Conservation (phyloP, 2,329 filamentous ascomycete species). For the Aspergillus pseudoterreus region DNA sequence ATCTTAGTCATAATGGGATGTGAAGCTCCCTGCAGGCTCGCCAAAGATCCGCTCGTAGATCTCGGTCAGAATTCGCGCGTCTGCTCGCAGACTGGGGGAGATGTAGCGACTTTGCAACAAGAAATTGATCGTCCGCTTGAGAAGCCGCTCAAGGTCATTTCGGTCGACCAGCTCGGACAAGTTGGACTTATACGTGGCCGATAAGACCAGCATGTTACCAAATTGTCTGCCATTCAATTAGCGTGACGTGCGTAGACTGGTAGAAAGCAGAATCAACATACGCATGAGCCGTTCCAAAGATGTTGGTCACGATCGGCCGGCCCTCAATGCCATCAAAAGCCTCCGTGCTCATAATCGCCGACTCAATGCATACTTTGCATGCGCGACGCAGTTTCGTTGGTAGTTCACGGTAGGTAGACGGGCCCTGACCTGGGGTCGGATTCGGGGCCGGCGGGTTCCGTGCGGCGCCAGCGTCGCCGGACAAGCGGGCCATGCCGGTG, state of each 20-base stretch:
- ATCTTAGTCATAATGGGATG: background rate
- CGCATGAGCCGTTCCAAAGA: constrained; percentile 94
- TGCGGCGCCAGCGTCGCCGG: constrained; percentile 34
- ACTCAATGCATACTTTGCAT: constrained; percentile 62
- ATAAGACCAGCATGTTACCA: constrained; percentile 88
- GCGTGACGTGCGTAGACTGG: background rate
- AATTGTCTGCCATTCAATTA: constrained; percentile 67
- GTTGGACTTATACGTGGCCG: constrained; percentile 70
- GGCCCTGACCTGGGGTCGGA: background rate
- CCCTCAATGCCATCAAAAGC: constrained; percentile 66
- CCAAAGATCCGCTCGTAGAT: constrained; percentile 47
- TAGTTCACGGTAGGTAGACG: constrained; percentile 21
- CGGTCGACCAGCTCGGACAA: constrained; percentile 58
- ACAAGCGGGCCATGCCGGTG: constrained; percentile 27
- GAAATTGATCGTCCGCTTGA: constrained; percentile 72
- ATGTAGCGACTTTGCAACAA: constrained; percentile 66
- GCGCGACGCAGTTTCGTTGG: constrained; percentile 50
- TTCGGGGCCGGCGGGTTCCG: constrained; percentile 5
- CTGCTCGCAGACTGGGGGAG: constrained; percentile 69
- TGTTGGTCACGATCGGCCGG: constrained; percentile 85
- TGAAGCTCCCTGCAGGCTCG: constrained; percentile 11
- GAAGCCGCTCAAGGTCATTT: constrained; percentile 56
- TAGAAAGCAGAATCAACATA: constrained; percentile 49
- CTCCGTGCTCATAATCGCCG: constrained; percentile 78
- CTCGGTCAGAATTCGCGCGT: constrained; percentile 67